Evolutionary conservation across 2,329 filamentous ascomycete species (phyloP).

Genomic region (Verticillium nonalfalfae): DNA sequence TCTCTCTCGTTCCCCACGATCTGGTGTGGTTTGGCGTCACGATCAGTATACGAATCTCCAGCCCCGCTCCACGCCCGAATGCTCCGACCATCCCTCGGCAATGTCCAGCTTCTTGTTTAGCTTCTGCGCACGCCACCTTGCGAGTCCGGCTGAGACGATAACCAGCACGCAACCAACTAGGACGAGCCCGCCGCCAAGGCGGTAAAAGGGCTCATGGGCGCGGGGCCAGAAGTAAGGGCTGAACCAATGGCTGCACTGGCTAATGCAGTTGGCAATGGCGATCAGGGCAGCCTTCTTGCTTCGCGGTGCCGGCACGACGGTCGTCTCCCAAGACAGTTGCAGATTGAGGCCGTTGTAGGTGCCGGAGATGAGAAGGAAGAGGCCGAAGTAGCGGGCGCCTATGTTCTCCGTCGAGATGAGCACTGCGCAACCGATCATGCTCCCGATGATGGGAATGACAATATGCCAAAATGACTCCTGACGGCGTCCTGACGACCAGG

Average conservation of each 20-base stretch:
- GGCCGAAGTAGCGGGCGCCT: conserved; percentile 32
- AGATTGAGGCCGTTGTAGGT: conserved; percentile 31
- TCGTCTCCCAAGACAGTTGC: conserved; percentile 31
- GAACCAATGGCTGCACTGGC: conserved; percentile 29
- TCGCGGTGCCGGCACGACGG: conserved; percentile 27
- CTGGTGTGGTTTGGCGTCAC: not conserved
- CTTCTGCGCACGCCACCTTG: conserved; percentile 12
- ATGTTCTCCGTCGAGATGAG: conserved; percentile 29
- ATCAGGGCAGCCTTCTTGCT: conserved; percentile 31
- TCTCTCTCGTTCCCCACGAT: not conserved
- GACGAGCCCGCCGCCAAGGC: conserved; percentile 16
- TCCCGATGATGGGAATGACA: conserved; percentile 25
- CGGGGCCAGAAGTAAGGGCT: conserved; percentile 27
- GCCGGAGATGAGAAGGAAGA: conserved; percentile 30
- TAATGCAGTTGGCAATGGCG: conserved; percentile 31
- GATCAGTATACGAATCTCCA: conserved; percentile 12
- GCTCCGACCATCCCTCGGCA: conserved; percentile 15
- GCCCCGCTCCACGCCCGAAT: conserved; percentile 14
- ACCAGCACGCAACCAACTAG: conserved; percentile 12
- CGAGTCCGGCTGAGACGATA: conserved; percentile 11
- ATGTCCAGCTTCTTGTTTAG: conserved; percentile 19
- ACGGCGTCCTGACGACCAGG: conserved; percentile 25
- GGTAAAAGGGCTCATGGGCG: conserved; percentile 18
- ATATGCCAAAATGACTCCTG: conserved; percentile 32
- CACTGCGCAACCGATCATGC: conserved; percentile 30